Evolutionary conservation across 306 rosid species (phyloP).

Genomic region (Pterocarpus santalinus): DNA sequence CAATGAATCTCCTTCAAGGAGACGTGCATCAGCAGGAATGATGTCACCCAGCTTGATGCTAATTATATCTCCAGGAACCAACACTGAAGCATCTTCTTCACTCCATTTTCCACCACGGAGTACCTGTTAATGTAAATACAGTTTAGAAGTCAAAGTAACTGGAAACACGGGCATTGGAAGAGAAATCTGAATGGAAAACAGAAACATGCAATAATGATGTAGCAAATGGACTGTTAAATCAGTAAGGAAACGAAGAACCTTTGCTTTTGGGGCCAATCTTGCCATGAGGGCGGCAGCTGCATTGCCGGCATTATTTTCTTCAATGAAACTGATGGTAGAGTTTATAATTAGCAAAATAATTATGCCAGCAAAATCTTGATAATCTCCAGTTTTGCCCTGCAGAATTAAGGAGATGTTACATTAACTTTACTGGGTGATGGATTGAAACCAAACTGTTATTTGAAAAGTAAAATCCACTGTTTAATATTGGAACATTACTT

Average conservation of each 20-base stretch:
- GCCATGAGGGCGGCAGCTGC: conserved; percentile 77
- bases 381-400: conserved; percentile 58
- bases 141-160: conserved; percentile 14
- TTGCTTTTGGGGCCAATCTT: conserved; percentile 70
- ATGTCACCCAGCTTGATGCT: conserved; percentile 85
- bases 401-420: background rate
- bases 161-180: background rate
- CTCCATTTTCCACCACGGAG: conserved; percentile 79
- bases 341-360: conserved; percentile 66
- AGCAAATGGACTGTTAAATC: background rate
- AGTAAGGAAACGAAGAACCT: conserved; percentile 51
- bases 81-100: conserved; percentile 76
- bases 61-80: conserved; percentile 84
- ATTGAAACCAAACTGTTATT: too few species aligned
- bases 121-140: conserved; percentile 44
- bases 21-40: conserved; percentile 80
- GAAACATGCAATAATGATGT: conserved; percentile 22
- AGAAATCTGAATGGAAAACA: conserved; percentile 15
- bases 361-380: conserved; percentile 76
- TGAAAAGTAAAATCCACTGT: too few species aligned
- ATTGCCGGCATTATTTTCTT: conserved; percentile 88
- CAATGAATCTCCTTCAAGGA: conserved; percentile 83
- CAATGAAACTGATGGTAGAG: conserved; percentile 80
- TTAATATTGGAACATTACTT: too few species aligned
- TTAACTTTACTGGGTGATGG: too few species aligned